Base-by-base conservation (phyloP, 169 alveolate genomes). In the Blepharisma undulans region DNA sequence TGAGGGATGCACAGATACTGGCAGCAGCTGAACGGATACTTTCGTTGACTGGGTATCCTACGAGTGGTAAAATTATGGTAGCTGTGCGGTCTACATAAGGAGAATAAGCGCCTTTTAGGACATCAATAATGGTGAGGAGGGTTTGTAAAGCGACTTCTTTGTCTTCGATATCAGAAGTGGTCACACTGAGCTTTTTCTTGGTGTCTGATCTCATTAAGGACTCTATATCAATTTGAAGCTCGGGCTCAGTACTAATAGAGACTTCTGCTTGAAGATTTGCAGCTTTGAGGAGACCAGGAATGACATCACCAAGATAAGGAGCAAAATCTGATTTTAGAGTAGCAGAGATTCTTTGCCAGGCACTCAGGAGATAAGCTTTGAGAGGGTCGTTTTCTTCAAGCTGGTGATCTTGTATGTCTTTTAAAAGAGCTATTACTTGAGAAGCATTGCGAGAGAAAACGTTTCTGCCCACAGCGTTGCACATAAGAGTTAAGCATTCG, bases 271-370 rank as follows among this genome's bases (percentile, higher is more conserved):
- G 90, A 25, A 94, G 91, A 87, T 60, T 25, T 36, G 96, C 95
- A 88, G 95, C 92, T 25, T 93, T 76, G 90, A 96, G 90, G 82
- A 96, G 91, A 4, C 97, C 90, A 80, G 97, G 98, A 32, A 96
- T 59, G 29, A 97, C 92, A 36, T 90, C 92, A 4, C 92, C 94
- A 19, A 97, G 86, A 91, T 92, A 95, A 12, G 93, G 93, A 25
- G 94, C 88, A 30, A 95, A 92, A 76, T 93, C 93, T 84, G 91
- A 77, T 81, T 91, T 93, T 89, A 96, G 91, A 32, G 92, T 80
- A 10, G 96, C 93, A 71, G 94, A 90, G 34, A 97, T 86, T 95
- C 98, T 95, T 88, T 96, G 93, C 98, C 98, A 97, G 2, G 98
- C 97, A 48, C 96, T 81, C 5, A 96, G 92, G 7, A 96, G 88